Conservation (phyloP, 2,329 filamentous ascomycete species). For the Thielaviopsis cerberus region DNA sequence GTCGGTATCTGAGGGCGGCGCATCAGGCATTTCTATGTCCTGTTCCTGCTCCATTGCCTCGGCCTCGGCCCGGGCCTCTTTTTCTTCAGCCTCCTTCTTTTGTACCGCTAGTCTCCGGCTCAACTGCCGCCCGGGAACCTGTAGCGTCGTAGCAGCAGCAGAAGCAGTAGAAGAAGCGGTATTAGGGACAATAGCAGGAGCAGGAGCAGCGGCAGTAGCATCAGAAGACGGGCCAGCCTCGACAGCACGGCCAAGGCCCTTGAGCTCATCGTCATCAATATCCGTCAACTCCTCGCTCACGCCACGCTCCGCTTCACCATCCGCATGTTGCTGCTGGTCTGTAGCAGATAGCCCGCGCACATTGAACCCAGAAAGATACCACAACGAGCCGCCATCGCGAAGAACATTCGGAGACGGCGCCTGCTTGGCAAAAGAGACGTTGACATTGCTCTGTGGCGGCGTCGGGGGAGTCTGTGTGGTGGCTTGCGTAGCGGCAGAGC, state of each 20-base stretch:
- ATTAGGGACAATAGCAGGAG: background rate
- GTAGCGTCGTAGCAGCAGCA: background rate
- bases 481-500: background rate
- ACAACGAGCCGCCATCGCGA: constrained; percentile 6
- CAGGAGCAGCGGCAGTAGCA: background rate
- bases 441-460: constrained; percentile 10
- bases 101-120: background rate
- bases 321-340: constrained; percentile 32
- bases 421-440: constrained; percentile 7
- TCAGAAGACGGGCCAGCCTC: constrained; percentile 17
- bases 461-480: constrained; percentile 7
- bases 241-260: constrained; percentile 43
- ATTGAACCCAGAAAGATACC: constrained; percentile 7
- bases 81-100: background rate
- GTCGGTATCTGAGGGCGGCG: background rate
- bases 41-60: background rate
- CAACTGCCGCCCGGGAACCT: background rate
- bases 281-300: constrained; percentile 82
- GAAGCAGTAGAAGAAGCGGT: background rate
- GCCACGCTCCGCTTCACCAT: constrained; percentile 43
- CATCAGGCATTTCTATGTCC: constrained; percentile 10
- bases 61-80: too few species aligned
- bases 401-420: constrained; percentile 6
- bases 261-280: constrained; percentile 76
- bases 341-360: constrained; percentile 6